phyloP scores from a whole-genome alignment of 441 rosid genomes.

The Brassica hybrid region DNA sequence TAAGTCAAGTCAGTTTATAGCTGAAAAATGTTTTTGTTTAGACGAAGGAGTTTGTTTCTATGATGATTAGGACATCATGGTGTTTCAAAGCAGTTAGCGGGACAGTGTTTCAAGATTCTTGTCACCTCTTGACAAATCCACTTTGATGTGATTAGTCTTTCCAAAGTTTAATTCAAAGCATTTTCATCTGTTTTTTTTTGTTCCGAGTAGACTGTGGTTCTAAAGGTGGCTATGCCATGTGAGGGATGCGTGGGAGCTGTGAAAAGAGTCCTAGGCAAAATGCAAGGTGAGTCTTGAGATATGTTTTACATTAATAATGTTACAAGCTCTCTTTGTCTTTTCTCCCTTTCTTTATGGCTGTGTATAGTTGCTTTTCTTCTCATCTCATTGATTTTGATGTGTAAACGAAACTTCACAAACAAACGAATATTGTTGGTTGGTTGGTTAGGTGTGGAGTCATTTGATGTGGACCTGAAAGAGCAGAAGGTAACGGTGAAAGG shows the following conservation, averaged over 20 bases:
- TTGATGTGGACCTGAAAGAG: constrained; percentile 75
- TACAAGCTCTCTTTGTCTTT: too few relatives aligned
- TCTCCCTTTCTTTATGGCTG: too few relatives aligned
- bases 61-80: background rate
- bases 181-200: constrained; percentile 1
- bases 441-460: constrained; percentile 74
- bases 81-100: too few relatives aligned
- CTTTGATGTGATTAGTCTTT: background rate
- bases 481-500: constrained; percentile 92
- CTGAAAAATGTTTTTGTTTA: too few relatives aligned
- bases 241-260: constrained; percentile 89
- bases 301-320: too few relatives aligned
- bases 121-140: background rate
- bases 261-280: constrained; percentile 78
- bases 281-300: constrained; percentile 57
- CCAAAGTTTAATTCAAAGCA: background rate
- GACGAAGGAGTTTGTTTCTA: background rate
- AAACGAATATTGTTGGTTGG: background rate
- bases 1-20: too few relatives aligned
- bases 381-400: background rate
- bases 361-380: too few relatives aligned
- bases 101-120: background rate
- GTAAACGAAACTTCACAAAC: background rate
- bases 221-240: constrained; percentile 87
- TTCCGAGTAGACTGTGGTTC: constrained; percentile 70